Evolutionary conservation across 2,329 filamentous ascomycete genomes (phyloP).

Genomic region (Alternaria ethzedia): DNA sequence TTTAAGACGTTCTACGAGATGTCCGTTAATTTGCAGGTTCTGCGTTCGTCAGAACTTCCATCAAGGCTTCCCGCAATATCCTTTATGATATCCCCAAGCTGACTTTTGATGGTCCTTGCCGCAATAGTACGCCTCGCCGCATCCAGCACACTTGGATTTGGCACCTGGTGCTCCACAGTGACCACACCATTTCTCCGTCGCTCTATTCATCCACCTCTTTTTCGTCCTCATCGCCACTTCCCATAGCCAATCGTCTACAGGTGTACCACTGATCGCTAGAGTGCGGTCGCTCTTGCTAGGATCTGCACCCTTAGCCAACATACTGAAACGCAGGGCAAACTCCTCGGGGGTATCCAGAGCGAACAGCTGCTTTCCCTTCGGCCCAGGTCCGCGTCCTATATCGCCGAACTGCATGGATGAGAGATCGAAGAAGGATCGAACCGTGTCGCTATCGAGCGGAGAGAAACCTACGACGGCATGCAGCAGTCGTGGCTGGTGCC

Average conservation of each 20-base stretch:
- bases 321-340: background rate
- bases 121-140: slow-evolving; percentile 1
- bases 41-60: background rate
- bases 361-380: slow-evolving; percentile 3
- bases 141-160: background rate
- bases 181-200: slow-evolving; percentile 1
- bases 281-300: background rate
- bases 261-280: background rate
- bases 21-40: background rate
- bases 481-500: background rate
- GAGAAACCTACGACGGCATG: slow-evolving; percentile 3
- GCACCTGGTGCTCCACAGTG: slow-evolving; percentile 1
- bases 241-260: background rate
- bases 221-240: background rate
- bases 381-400: background rate
- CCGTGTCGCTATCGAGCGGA: background rate
- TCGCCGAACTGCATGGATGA: slow-evolving; percentile 7
- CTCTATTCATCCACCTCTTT: background rate
- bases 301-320: background rate
- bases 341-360: background rate
- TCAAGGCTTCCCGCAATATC: background rate
- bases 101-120: background rate
- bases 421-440: slow-evolving; percentile 1
- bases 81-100: background rate
- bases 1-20: background rate